These are phyloP conservation scores for Apophysomyces elegans DNA, from an alignment of 371 early-diverging fungal genomes.

Conservation along the genomic window DNA sequence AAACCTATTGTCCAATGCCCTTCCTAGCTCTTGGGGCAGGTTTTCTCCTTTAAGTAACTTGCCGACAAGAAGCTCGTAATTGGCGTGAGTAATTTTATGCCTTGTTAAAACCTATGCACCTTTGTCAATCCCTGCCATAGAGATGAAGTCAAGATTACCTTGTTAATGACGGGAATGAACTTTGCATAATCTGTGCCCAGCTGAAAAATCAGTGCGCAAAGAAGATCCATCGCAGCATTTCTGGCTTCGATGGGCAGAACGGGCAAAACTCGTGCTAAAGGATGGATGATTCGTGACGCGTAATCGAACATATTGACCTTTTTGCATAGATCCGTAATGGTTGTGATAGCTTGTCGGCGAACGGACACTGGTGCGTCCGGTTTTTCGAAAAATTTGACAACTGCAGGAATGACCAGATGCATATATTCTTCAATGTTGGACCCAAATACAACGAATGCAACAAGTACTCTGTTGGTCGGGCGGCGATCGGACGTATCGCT, in stretches of 20 bases:
- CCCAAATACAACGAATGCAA: constrained; percentile 87
- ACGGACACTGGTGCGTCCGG: constrained; percentile 67
- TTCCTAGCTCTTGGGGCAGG: constrained; percentile 71
- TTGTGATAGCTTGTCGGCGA: constrained; percentile 76
- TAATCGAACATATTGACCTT: constrained; percentile 89
- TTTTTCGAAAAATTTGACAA: constrained; percentile 84
- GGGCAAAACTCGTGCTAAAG: constrained; percentile 81
- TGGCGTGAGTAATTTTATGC: constrained; percentile 68
- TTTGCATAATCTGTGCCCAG: constrained; percentile 87
- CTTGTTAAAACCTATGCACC: constrained; percentile 57
- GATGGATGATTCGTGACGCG: constrained; percentile 91
- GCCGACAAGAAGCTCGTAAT: constrained; percentile 74
- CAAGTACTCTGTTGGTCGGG: constrained; percentile 79
- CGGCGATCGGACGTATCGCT: constrained; percentile 75
- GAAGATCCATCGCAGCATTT: constrained; percentile 77
- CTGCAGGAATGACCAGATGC: constrained; percentile 89
- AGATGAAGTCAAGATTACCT: constrained; percentile 44
- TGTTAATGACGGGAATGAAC: constrained; percentile 89
- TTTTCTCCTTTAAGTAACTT: constrained; percentile 83
- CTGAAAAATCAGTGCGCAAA: constrained; percentile 86
- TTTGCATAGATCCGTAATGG: constrained; percentile 80
- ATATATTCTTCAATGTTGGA: constrained; percentile 92
- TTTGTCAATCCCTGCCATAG: neutral
- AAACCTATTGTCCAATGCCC: constrained; percentile 45
- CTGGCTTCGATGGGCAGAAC: constrained; percentile 65